These are phyloP conservation scores for Raphanus sativus DNA, from an alignment of 345 rosid genomes.

Conservation along the genomic window DNA sequence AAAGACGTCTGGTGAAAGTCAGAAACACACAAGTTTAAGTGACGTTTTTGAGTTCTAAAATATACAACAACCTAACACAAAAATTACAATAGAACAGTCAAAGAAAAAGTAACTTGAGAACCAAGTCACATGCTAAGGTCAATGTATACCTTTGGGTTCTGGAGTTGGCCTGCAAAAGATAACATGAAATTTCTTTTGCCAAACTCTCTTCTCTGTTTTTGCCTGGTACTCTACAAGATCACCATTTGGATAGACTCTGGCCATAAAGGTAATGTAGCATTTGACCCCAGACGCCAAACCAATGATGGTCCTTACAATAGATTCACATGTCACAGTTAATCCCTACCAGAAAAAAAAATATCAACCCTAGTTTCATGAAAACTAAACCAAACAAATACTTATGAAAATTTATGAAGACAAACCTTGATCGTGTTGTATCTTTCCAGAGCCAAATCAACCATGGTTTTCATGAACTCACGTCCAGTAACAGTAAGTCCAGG, in stretches of 20 bases:
- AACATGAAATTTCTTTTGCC: background rate
- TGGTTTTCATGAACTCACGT: background rate
- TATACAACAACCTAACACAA: too few species aligned
- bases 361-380: background rate
- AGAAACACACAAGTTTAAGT: too few species aligned
- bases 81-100: too few species aligned
- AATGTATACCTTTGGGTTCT: background rate
- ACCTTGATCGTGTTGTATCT: constrained; percentile 6
- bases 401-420: background rate
- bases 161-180: constrained; percentile 17
- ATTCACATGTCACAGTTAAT: background rate
- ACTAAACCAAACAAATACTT: background rate
- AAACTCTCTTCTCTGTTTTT: background rate
- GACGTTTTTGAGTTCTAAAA: too few species aligned
- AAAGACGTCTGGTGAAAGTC: too few species aligned
- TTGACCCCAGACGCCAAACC: background rate
- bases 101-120: background rate
- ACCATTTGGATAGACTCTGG: background rate
- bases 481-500: background rate
- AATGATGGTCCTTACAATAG: background rate
- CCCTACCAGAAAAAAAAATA: background rate
- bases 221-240: background rate
- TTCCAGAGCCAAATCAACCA: background rate
- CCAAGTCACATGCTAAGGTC: background rate
- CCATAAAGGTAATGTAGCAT: background rate